These are phyloP conservation scores for Suaeda aralocaspica DNA, from an alignment of 148 eudicot species.

Conservation along the genomic window DNA sequence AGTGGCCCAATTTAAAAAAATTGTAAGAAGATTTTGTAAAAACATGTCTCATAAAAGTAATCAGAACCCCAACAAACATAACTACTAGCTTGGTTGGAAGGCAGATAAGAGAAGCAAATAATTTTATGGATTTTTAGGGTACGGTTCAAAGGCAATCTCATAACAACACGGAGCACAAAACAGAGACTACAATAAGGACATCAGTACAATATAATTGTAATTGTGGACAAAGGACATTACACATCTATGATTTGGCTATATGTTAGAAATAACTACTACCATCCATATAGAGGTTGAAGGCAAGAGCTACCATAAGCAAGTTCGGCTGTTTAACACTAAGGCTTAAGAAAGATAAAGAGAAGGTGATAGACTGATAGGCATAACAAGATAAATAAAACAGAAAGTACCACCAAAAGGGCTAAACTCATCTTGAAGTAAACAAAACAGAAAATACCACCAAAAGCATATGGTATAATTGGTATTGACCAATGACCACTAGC, in stretches of 20 bases:
- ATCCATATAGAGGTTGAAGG: not conserved
- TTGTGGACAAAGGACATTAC: not conserved
- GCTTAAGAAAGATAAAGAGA: not conserved
- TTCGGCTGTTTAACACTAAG: not conserved
- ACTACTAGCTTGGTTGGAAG: not conserved
- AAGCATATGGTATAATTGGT: not conserved
- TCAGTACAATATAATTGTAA: not conserved
- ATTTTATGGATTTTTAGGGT: not conserved
- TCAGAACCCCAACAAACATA: not conserved
- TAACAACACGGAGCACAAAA: no score
- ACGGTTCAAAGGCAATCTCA: no score
- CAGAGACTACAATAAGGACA: not conserved
- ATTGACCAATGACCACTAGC: slow-evolving; percentile 3
- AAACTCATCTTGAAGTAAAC: slow-evolving; percentile 6
- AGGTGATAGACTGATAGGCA: not conserved
- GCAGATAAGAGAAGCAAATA: not conserved
- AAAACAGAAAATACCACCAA: slow-evolving; percentile 6
- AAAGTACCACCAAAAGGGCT: slow-evolving; percentile 1
- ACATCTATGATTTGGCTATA: not conserved
- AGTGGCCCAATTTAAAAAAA: no score
- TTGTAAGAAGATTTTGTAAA: no score
- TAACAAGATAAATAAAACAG: not conserved
- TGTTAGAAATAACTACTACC: not conserved
- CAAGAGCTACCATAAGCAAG: not conserved
- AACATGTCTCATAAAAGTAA: not conserved